phyloP scores from a whole-genome alignment of 2,329 filamentous ascomycete genomes.

The Penicillium sp. region DNA sequence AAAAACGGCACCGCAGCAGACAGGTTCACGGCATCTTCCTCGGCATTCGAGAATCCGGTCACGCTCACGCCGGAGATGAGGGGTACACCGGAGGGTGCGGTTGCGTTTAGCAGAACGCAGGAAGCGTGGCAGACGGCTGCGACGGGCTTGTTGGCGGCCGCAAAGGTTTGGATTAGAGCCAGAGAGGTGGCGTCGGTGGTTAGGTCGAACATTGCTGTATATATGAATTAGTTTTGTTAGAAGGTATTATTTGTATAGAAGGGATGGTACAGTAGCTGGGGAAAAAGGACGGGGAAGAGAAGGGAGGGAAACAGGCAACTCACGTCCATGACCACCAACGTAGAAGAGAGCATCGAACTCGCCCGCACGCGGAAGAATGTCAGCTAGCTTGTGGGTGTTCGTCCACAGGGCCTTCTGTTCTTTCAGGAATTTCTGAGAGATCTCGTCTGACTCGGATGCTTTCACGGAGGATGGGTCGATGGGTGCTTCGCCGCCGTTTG shows the following conservation, averaged over 20 bases:
- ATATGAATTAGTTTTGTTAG: background rate
- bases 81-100: conserved; percentile 43
- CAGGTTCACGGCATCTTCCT: conserved; percentile 47
- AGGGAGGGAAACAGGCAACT: conserved; percentile 25
- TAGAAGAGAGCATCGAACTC: conserved; percentile 67
- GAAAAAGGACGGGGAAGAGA: no score
- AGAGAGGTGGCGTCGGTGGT: conserved; percentile 44
- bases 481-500: conserved; percentile 61
- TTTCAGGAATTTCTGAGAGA: conserved; percentile 56
- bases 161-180: conserved; percentile 50
- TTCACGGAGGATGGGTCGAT: conserved; percentile 61
- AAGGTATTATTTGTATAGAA: background rate
- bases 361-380: conserved; percentile 55
- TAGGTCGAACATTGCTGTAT: conserved; percentile 52
- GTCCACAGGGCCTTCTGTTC: conserved; percentile 62
- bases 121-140: conserved; percentile 53
- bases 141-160: conserved; percentile 50
- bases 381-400: conserved; percentile 59
- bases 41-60: conserved; percentile 51
- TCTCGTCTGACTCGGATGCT: conserved; percentile 54
- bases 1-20: conserved; percentile 48
- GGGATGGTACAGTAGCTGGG: no score
- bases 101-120: conserved; percentile 48
- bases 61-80: conserved; percentile 44
- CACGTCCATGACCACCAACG: conserved; percentile 60